Percentiles rank a stretch among this genome's conserved stretches.
These are phyloP conservation scores for Mycena amicta DNA, from an alignment of 768 basidiomycete genomes.

Conservation along the genomic window DNA sequence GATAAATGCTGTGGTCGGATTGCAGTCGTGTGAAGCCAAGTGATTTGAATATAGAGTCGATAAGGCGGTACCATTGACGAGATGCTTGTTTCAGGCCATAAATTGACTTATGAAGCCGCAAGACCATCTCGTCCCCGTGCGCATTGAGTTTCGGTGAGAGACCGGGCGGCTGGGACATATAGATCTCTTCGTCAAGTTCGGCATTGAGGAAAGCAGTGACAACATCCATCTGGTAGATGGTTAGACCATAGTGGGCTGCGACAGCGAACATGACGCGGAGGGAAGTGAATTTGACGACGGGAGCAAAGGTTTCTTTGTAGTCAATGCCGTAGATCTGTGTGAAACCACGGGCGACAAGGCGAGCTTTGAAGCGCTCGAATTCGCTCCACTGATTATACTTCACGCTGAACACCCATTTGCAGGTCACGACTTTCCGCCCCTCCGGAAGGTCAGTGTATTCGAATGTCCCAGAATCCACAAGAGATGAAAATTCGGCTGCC, in stretches of 20 bases:
- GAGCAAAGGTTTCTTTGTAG: slow-evolving; percentile 35
- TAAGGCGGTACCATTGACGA: slow-evolving; percentile 29
- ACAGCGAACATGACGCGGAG: slow-evolving; percentile 27
- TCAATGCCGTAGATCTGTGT: slow-evolving; percentile 35
- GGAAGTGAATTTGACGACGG: slow-evolving; percentile 25
- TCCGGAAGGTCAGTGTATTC: slow-evolving; percentile 35
- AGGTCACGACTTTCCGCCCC: slow-evolving; percentile 24
- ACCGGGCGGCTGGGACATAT: slow-evolving; percentile 30
- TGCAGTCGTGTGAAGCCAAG: slow-evolving; percentile 8
- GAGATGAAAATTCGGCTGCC: slow-evolving; percentile 30
- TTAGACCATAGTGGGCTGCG: slow-evolving; percentile 30
- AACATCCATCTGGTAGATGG: slow-evolving; percentile 31
- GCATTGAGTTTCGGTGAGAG: not conserved
- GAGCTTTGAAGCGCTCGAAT: slow-evolving; percentile 24
- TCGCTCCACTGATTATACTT: slow-evolving; percentile 26
- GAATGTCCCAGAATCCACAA: slow-evolving; percentile 35
- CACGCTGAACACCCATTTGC: slow-evolving; percentile 22
- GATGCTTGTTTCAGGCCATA: slow-evolving; percentile 40
- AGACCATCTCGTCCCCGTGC: not conserved
- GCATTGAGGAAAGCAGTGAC: slow-evolving; percentile 31
- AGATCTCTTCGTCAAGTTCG: slow-evolving; percentile 28
- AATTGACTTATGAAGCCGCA: slow-evolving; percentile 24
- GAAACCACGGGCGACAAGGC: slow-evolving; percentile 30
- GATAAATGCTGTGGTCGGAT: not conserved
- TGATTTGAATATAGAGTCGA: slow-evolving; percentile 21